phyloP scores from a whole-genome alignment of 805 yeast genomes.

The Zygosaccharomyces lentus region DNA sequence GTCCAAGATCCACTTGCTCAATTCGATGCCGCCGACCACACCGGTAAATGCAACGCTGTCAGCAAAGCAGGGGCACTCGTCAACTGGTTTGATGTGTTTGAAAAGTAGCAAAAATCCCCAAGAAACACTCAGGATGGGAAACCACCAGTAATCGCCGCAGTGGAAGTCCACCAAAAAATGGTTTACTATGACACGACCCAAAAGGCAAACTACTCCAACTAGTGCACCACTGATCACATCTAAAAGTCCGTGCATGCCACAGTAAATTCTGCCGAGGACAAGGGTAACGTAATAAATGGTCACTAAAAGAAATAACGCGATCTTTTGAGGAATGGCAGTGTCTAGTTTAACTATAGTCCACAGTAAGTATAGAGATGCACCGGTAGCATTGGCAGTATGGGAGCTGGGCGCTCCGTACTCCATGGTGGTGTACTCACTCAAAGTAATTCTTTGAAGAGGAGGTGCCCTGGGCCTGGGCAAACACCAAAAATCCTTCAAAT shows the following conservation, averaged over 20 bases:
- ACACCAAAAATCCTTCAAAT: constrained; percentile 77
- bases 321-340: constrained; percentile 1
- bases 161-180: constrained; percentile 41
- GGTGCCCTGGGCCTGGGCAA: constrained; percentile 92
- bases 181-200: constrained; percentile 42
- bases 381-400: constrained; percentile 92
- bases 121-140: constrained; percentile 38
- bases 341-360: constrained; percentile 15
- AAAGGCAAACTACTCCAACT: constrained; percentile 54
- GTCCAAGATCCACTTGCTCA: constrained; percentile 50
- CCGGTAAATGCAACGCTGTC: constrained; percentile 93
- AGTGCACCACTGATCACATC: constrained; percentile 66
- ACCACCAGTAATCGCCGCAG: constrained; percentile 25
- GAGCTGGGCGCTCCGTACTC: constrained; percentile 96
- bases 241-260: constrained; percentile 95
- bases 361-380: constrained; percentile 56
- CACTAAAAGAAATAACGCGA: constrained; percentile 20
- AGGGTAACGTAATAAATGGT: constrained; percentile 57
- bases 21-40: constrained; percentile 72
- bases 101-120: constrained; percentile 51
- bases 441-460: constrained; percentile 82
- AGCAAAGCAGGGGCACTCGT: constrained; percentile 93
- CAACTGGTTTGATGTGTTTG: constrained; percentile 78
- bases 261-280: constrained; percentile 77
- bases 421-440: constrained; percentile 83